A percentile compares a stretch with the other conserved stretches of the same genome.
These are phyloP conservation scores for Aspergillus sclerotialis DNA, from an alignment of 2,329 filamentous ascomycete species.

Conservation along the genomic window DNA sequence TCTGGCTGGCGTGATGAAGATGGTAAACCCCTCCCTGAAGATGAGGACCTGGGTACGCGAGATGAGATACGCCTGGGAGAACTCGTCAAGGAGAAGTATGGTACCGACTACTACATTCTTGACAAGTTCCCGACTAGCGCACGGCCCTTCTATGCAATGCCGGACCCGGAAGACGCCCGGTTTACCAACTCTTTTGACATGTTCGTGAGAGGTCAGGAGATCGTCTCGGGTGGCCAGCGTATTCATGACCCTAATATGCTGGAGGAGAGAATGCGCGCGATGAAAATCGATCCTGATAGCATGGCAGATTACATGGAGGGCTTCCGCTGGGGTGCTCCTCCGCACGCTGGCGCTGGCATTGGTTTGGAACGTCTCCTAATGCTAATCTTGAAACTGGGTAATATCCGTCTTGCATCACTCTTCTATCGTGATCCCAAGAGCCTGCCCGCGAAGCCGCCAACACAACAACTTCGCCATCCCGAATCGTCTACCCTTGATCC, in stretches of 20 bases:
- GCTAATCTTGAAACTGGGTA: slow-evolving; percentile 76
- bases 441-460: slow-evolving; percentile 60
- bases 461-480: slow-evolving; percentile 68
- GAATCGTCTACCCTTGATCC: slow-evolving; percentile 76
- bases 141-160: slow-evolving; percentile 87
- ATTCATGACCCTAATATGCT: slow-evolving; percentile 74
- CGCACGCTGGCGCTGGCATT: slow-evolving; percentile 84
- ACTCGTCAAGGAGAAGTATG: slow-evolving; percentile 77
- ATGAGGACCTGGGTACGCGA: slow-evolving; percentile 76
- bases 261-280: slow-evolving; percentile 67
- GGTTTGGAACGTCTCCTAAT: slow-evolving; percentile 84
- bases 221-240: slow-evolving; percentile 86
- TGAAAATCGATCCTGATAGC: slow-evolving; percentile 68
- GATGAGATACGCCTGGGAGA: slow-evolving; percentile 82
- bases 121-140: slow-evolving; percentile 86
- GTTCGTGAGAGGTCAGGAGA: slow-evolving; percentile 87
- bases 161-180: slow-evolving; percentile 62
- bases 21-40: slow-evolving; percentile 60
- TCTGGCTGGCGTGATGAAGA: slow-evolving; percentile 72
- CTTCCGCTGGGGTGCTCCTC: slow-evolving; percentile 82
- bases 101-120: slow-evolving; percentile 86
- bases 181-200: slow-evolving; percentile 93
- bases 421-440: slow-evolving; percentile 87
- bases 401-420: slow-evolving; percentile 80
- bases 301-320: slow-evolving; percentile 89